Evolutionary conservation across 495 filamentous ascomycete genomes (phyloP), one percentile per base, ranked within the genome.

Genomic region (Thermothielavioides terrestris): DNA sequence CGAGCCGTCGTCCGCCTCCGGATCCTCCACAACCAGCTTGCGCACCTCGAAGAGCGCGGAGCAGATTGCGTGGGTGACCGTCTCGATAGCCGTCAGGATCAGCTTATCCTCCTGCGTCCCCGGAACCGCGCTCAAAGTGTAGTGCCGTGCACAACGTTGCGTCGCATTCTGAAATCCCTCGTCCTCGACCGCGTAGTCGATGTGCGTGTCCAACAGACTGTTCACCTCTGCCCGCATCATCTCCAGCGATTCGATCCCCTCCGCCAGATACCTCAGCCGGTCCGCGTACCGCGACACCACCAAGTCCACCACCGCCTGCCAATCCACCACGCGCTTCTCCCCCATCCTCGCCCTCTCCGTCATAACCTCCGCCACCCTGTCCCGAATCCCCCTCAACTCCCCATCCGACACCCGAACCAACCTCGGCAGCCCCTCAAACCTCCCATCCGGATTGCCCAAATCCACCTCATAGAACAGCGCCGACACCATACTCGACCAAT

Each of bases 291-390:
- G 74, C 11, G 68, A 60, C 7, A 82, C 68, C 6, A 86, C 67
- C 76, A 81, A 76, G 49, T 86, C 82, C 0, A 71, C 69, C 23
- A 80, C 69, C 0, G 64, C 71, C 53, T 83, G 82, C 82, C 82
- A 86, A 49, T 83, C 67, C 26, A 74, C 60, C 50, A 11, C 49
- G 15, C 11, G 61, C 21, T 27, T 46, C 0, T 22, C 44, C 4
- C 55, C 42, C 56, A 53, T 21, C 28, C 2, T 25, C n/a, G n/a
- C n/a, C 15, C 56, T 39, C 31, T 42, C 46, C 31, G 57, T 30
- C 14, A 79, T 67, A 14, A 77, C 56, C 2, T 58, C 46, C 10
- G 55, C 55, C 2, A 83, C 55, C 14, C 76, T 72, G 3, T 57
- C 48, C 31, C 65, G 68, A 12, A 83, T 65, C 0, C 53, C 55